Conservation (phyloP, 2,329 filamentous ascomycete genomes). For the Raffaelea albimanens region DNA sequence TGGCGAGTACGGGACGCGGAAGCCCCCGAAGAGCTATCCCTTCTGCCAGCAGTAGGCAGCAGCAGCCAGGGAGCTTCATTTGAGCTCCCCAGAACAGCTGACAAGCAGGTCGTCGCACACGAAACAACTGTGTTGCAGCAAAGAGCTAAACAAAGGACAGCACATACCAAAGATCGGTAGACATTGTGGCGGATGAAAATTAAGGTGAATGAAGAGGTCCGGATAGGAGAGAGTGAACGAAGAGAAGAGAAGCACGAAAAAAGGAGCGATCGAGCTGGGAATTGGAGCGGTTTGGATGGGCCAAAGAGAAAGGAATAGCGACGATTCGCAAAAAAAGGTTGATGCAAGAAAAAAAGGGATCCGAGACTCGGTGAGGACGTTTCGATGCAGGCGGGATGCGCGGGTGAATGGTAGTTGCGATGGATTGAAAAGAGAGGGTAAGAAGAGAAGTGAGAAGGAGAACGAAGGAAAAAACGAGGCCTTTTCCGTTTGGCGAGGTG, state of each 20-base stretch:
- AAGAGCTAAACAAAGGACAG: neutral
- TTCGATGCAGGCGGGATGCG: conserved; percentile 9
- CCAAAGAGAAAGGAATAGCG: neutral
- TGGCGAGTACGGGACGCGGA: neutral
- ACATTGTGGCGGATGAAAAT: conserved; percentile 10
- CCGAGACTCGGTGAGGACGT: neutral
- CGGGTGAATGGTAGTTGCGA: conserved; percentile 3
- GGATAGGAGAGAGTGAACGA: neutral
- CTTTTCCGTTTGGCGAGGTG: conserved; percentile 20
- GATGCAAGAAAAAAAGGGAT: neutral
- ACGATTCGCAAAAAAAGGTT: neutral
- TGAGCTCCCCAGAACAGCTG: neutral
- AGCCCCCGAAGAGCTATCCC: conserved; percentile 1
- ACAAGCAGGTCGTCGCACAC: neutral
- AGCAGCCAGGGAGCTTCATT: neutral
- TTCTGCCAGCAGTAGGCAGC: neutral
- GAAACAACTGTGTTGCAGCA: neutral
- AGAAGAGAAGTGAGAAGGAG: conserved; percentile 1
- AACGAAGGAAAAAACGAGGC: conserved; percentile 12
- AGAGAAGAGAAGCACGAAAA: neutral
- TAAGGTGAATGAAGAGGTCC: neutral
- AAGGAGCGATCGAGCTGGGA: neutral
- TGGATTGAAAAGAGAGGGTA: conserved; percentile 6
- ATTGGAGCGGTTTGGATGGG: too few species aligned
- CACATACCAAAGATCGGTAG: conserved; percentile 14